Evolutionary conservation across 305 asterid genomes (phyloP).

Genomic region (Nicotiana rustica): DNA sequence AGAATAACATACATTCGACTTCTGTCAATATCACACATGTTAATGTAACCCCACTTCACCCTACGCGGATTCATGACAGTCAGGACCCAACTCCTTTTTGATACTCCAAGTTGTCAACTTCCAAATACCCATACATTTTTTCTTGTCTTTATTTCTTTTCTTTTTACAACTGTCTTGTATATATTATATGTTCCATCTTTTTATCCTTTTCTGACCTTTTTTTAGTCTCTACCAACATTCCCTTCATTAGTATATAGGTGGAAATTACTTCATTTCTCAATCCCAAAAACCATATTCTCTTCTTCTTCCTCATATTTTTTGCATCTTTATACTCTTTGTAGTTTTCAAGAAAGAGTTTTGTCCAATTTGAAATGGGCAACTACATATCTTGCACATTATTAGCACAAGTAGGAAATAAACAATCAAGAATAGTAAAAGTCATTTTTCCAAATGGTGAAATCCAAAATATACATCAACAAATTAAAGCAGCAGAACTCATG

Average conservation of each 20-base stretch:
- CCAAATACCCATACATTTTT: not conserved
- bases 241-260: not conserved
- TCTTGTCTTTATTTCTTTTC: not conserved
- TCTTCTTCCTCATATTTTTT: not conserved
- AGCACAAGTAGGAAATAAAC: constrained; percentile 42
- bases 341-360: not conserved
- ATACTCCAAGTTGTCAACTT: constrained; percentile 20
- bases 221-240: not conserved
- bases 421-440: constrained; percentile 50
- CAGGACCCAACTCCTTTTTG: not conserved
- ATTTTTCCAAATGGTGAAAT: constrained; percentile 67
- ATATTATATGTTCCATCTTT: constrained; percentile 5
- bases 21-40: not conserved
- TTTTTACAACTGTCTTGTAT: constrained; percentile 21
- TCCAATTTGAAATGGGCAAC: constrained; percentile 54
- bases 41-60: not conserved
- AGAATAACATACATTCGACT: not conserved
- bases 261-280: constrained; percentile 5
- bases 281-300: not conserved
- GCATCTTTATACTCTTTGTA: not conserved
- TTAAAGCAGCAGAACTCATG: constrained; percentile 74
- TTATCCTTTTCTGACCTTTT: not conserved
- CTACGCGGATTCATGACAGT: not conserved
- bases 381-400: constrained; percentile 61
- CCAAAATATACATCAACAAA: constrained; percentile 48